phyloP scores from a whole-genome alignment of 768 basidiomycete species.

The Sarcodon sp. region DNA sequence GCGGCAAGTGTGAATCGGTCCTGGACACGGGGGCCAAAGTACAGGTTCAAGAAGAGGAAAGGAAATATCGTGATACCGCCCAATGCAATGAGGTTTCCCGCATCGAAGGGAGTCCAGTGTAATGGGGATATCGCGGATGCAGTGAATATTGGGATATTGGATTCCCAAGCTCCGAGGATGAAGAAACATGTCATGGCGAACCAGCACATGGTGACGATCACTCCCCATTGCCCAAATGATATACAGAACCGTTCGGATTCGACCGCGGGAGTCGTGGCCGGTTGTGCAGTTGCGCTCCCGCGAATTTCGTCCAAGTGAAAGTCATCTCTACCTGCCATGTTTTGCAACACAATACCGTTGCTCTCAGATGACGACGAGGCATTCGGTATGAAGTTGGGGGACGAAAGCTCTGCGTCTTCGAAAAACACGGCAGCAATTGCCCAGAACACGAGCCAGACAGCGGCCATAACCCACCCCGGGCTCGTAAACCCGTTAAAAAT shows the following conservation, averaged over 20 bases:
- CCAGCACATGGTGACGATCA: slow-evolving; percentile 55
- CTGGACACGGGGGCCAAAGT: slow-evolving; percentile 42
- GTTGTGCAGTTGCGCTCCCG: background rate
- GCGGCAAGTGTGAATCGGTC: slow-evolving; percentile 45
- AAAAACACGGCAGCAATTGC: slow-evolving; percentile 15
- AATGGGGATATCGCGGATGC: slow-evolving; percentile 23
- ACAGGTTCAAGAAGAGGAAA: slow-evolving; percentile 50
- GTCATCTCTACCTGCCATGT: no score
- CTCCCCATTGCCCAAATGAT: slow-evolving; percentile 31
- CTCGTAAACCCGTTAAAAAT: slow-evolving; percentile 60
- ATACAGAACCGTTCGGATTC: background rate
- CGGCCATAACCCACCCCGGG: slow-evolving; percentile 55
- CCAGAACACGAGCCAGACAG: slow-evolving; percentile 41
- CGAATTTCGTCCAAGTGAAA: no score
- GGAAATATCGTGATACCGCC: slow-evolving; percentile 51
- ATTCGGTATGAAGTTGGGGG: no score
- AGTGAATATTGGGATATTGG: slow-evolving; percentile 53
- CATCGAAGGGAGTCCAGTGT: slow-evolving; percentile 45
- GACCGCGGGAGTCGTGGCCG: slow-evolving; percentile 2
- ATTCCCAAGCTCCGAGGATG: slow-evolving; percentile 57
- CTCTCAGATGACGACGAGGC: background rate
- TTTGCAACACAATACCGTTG: no score
- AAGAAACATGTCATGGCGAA: slow-evolving; percentile 61
- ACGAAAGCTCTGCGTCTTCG: slow-evolving; percentile 17
- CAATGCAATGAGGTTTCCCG: slow-evolving; percentile 61